Evolutionary conservation across 768 basidiomycete genomes (phyloP).

Genomic region (Lenzites betulinus): DNA sequence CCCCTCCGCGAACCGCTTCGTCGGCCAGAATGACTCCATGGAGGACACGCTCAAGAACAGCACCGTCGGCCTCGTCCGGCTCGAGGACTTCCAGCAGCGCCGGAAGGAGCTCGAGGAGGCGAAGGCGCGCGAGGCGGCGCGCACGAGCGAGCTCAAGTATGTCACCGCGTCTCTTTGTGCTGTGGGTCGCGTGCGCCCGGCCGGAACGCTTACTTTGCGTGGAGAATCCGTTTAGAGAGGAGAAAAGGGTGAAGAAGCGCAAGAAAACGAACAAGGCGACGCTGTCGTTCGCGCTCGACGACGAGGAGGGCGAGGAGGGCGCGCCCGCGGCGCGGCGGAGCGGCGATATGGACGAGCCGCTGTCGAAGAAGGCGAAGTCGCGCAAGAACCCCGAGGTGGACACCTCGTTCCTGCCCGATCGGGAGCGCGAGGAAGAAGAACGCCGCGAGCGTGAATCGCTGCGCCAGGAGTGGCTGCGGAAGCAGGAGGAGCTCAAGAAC

Average conservation of each 20-base stretch:
- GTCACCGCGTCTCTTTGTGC: slow-evolving; percentile 39
- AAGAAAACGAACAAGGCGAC: slow-evolving; percentile 90
- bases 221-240: slow-evolving; percentile 88
- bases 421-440: slow-evolving; percentile 95
- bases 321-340: slow-evolving; percentile 34
- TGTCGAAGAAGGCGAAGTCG: slow-evolving; percentile 73
- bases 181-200: not conserved
- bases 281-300: slow-evolving; percentile 89
- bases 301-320: slow-evolving; percentile 57
- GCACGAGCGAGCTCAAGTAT: slow-evolving; percentile 86
- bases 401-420: slow-evolving; percentile 96
- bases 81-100: slow-evolving; percentile 91
- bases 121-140: slow-evolving; percentile 85
- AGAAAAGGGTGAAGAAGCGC: slow-evolving; percentile 87
- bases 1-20: slow-evolving; percentile 85
- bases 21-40: slow-evolving; percentile 92
- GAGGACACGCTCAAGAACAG: slow-evolving; percentile 90
- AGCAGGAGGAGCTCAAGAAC: slow-evolving; percentile 65
- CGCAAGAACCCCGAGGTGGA: slow-evolving; percentile 97
- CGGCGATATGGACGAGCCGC: slow-evolving; percentile 44
- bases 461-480: slow-evolving; percentile 83
- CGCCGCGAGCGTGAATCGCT: slow-evolving; percentile 86
- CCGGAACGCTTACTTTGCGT: slow-evolving; percentile 54
- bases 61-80: slow-evolving; percentile 87
- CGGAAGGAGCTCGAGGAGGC: slow-evolving; percentile 90